Evolutionary conservation across 495 filamentous ascomycete species (phyloP), one percentile per base, ranked within the genome.

Genomic region (Aspergillus homomorphus): DNA sequence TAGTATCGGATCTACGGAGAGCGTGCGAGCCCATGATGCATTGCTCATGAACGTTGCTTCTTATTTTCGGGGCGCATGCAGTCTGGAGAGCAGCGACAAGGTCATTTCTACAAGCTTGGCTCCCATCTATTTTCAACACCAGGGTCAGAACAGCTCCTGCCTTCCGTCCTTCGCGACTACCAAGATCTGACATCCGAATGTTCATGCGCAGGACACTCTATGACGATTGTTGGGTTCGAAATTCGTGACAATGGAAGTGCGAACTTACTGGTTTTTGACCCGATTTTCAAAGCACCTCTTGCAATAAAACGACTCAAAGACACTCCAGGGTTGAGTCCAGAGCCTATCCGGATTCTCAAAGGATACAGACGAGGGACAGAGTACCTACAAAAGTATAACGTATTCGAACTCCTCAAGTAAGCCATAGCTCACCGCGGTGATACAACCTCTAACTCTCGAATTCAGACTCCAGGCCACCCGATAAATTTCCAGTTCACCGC

Each of bases 161-260:
- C 15, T n/a, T 51, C 21, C 46, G 6, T 50, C 24, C 12, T 50
- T 15, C 21, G 14, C 6, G 1, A 2, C 24, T 19, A 0, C 23
- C 28, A n/a, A 28, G 24, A 20, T 15, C 44, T 50, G 20, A 45
- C 15, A 21, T 14, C 2, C 15, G 30, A 42, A n/a, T 12, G 8
- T n/a, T 23, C 2, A 26, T 15, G 20, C 59, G 16, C 58, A 85
- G 92, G 92, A 6, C 94, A 98, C 66, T 96, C 92, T 4, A 80
- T 96, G 75, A 97, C 92, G 1, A 92, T 98, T 44, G 78, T 98
- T 53, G 94, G 94, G 0, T 80, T 96, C 41, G 92, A 97, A 66
- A 78, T 80, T 23, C 80, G 79, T 9, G 76, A 69, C 30, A 80
- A 87, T 58, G 91, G 91, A 28, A 71, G 73, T 28, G 79, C 81